Conservation (phyloP, 768 basidiomycete species). For the Neoboletus subvelutipes region DNA sequence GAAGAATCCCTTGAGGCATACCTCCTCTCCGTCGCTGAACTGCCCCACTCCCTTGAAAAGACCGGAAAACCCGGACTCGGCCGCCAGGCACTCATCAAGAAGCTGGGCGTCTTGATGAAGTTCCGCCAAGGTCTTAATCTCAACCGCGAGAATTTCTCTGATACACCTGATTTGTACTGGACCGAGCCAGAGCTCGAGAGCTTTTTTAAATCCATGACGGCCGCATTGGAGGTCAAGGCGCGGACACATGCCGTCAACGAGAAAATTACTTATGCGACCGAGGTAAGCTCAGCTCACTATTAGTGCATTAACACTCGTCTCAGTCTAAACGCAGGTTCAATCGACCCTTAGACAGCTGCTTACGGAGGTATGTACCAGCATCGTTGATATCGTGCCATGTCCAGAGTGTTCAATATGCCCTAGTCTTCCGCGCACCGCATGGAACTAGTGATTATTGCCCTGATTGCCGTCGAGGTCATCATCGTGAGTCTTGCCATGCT, state of each 20-base stretch:
- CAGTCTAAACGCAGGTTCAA: constrained; percentile 54
- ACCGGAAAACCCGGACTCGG: constrained; percentile 85
- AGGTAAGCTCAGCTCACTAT: constrained; percentile 37
- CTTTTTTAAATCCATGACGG: constrained; percentile 81
- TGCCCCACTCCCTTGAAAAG: constrained; percentile 73
- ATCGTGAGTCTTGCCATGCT: constrained; percentile 53
- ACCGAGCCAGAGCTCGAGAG: constrained; percentile 87
- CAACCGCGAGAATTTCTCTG: constrained; percentile 84
- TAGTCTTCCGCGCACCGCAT: constrained; percentile 89
- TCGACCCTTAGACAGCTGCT: constrained; percentile 85
- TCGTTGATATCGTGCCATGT: not conserved
- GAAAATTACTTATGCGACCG: constrained; percentile 89
- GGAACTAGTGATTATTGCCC: constrained; percentile 92
- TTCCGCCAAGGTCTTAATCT: constrained; percentile 92
- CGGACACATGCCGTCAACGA: constrained; percentile 84
- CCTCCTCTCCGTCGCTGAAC: constrained; percentile 74
- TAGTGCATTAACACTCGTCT: not conserved
- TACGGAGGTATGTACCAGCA: constrained; percentile 56
- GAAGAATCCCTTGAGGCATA: constrained; percentile 83
- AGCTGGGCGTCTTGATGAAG: constrained; percentile 87
- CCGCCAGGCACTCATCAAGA: constrained; percentile 82
- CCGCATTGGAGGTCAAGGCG: constrained; percentile 82
- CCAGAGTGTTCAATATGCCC: not conserved
- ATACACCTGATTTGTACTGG: constrained; percentile 94
- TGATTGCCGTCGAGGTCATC: constrained; percentile 94